phyloP scores from a whole-genome alignment of 208 protist genomes.

The Trichomonas tenax region DNA sequence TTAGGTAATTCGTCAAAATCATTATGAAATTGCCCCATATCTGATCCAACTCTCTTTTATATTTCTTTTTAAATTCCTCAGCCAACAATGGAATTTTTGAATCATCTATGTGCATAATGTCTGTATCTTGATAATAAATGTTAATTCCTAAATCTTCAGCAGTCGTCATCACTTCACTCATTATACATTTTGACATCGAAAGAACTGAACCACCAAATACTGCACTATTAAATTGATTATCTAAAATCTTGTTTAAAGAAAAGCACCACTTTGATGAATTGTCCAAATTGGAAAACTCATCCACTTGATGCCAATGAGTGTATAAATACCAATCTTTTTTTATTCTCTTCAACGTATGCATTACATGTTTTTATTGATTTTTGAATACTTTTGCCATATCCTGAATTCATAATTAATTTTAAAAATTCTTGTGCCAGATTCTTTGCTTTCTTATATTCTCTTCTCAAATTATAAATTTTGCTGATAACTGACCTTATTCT shows the following conservation, averaged over 20 bases:
- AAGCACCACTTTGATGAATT: too few species aligned
- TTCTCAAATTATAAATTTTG: not conserved
- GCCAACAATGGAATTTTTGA: not conserved
- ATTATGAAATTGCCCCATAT: not conserved
- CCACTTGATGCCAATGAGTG: too few species aligned
- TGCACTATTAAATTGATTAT: not conserved
- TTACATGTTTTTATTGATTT: not conserved
- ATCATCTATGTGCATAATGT: not conserved
- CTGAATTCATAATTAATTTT: not conserved
- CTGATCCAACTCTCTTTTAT: not conserved
- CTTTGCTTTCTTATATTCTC: not conserved
- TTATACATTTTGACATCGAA: not conserved
- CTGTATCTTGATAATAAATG: not conserved
- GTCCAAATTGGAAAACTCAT: too few species aligned
- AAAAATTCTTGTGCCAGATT: not conserved
- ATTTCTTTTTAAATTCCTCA: not conserved
- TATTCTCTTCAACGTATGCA: not conserved
- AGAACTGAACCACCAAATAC: not conserved
- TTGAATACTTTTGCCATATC: not conserved
- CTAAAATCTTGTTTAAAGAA: not conserved
- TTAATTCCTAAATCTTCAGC: not conserved
- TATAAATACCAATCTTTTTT: not conserved
- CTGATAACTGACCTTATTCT: not conserved
- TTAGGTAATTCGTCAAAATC: not conserved
- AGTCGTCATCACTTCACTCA: not conserved